Evolutionary conservation across 805 yeast species (phyloP).

Genomic region (Saccharomycopsis sp.): DNA sequence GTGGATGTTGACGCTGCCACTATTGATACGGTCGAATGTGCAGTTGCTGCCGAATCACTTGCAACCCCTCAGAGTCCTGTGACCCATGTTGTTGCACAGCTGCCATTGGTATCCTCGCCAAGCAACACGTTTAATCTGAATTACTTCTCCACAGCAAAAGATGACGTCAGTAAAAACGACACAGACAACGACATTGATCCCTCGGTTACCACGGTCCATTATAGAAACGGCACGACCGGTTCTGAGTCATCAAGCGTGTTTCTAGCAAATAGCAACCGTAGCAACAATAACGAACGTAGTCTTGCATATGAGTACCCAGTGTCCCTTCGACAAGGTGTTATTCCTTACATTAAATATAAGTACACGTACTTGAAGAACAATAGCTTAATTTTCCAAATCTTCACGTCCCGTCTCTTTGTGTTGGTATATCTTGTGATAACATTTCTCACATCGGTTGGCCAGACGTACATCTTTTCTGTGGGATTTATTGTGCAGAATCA

Average conservation of each 20-base stretch:
- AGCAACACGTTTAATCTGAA: not conserved
- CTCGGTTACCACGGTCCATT: not conserved
- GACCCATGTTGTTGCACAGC: not conserved
- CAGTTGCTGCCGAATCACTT: not conserved
- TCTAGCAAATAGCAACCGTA: constrained; percentile 1
- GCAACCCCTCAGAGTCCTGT: not conserved
- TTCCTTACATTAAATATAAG: not conserved
- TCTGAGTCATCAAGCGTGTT: not conserved
- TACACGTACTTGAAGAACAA: not conserved
- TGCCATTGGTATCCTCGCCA: not conserved
- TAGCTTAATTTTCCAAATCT: constrained; percentile 9
- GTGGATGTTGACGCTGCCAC: not conserved
- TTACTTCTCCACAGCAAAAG: not conserved
- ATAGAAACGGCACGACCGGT: not conserved
- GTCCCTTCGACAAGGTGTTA: not conserved
- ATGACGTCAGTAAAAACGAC: not conserved
- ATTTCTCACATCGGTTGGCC: constrained; percentile 38
- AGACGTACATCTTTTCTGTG: constrained; percentile 64
- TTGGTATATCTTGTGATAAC: constrained; percentile 8
- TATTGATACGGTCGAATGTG: constrained; percentile 5
- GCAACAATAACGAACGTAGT: not conserved
- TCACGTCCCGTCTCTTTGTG: constrained; percentile 15
- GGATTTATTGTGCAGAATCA: constrained; percentile 62
- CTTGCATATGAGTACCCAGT: not conserved
- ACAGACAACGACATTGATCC: not conserved